These are phyloP conservation scores for Capsicum chinense DNA, from an alignment of 257 asterid genomes.

Conservation along the genomic window DNA sequence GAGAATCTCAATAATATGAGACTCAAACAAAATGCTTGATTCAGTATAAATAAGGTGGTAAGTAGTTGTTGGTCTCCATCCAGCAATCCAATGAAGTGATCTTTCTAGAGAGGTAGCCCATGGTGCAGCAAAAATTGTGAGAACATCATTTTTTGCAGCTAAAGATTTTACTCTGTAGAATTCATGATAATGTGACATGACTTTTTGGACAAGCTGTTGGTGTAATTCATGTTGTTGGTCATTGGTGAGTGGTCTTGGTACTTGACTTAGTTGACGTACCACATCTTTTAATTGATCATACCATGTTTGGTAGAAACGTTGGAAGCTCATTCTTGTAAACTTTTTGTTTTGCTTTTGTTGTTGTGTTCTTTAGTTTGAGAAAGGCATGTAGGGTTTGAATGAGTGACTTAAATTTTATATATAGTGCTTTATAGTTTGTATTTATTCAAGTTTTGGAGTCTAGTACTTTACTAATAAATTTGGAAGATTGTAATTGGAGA, in stretches of 20 bases:
- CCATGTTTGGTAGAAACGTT: constrained; percentile 60
- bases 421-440: too few relatives aligned
- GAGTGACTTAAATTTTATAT: neutral
- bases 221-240: constrained; percentile 45
- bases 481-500: too few relatives aligned
- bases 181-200: constrained; percentile 54
- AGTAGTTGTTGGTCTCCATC: constrained; percentile 92
- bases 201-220: constrained; percentile 47
- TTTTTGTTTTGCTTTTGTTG: neutral
- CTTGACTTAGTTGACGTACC: constrained; percentile 47
- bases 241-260: constrained; percentile 44
- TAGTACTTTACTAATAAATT: too few relatives aligned
- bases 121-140: constrained; percentile 56
- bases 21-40: constrained; percentile 73
- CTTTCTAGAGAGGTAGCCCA: constrained; percentile 72
- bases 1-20: constrained; percentile 68
- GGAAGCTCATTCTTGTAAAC: constrained; percentile 43
- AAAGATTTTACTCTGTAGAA: constrained; percentile 60
- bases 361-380: neutral
- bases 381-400: neutral
- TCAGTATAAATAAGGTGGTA: constrained; percentile 82
- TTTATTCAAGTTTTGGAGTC: too few relatives aligned
- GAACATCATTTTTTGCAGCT: constrained; percentile 50
- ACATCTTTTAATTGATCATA: constrained; percentile 51
- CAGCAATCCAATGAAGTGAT: constrained; percentile 80